Evolutionary conservation across 2,329 filamentous ascomycete genomes (phyloP).

Genomic region (Emergomyces africanus): DNA sequence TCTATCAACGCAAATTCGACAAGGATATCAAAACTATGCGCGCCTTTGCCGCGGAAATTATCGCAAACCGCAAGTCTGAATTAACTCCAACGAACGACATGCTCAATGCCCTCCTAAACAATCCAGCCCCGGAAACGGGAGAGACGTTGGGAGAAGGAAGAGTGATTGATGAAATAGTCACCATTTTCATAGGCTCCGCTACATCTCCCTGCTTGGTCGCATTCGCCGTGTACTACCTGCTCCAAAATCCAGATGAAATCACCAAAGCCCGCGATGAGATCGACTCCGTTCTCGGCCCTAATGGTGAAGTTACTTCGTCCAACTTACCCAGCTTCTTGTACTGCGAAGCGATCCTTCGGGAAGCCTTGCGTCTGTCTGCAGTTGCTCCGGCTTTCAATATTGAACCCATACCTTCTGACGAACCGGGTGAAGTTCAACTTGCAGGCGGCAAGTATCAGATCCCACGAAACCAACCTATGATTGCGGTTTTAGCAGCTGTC

Average conservation of each 20-base stretch:
- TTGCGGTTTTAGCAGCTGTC: conserved; percentile 41
- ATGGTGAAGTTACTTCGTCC: conserved; percentile 41
- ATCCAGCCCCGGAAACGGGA: conserved; percentile 49
- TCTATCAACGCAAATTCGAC: conserved; percentile 43
- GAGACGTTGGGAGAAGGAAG: conserved; percentile 44
- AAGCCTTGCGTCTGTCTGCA: conserved; percentile 51
- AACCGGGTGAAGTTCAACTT: conserved; percentile 32
- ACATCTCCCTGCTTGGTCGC: conserved; percentile 56
- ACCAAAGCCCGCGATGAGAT: conserved; percentile 54
- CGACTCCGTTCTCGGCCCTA: conserved; percentile 49
- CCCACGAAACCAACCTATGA: conserved; percentile 39
- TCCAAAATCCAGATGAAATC: conserved; percentile 49
- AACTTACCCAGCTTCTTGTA: conserved; percentile 55
- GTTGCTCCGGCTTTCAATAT: conserved; percentile 48
- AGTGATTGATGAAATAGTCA: conserved; percentile 55
- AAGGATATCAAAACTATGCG: conserved; percentile 43
- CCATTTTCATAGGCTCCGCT: conserved; percentile 54
- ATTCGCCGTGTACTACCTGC: conserved; percentile 52
- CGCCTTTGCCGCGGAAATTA: conserved; percentile 42
- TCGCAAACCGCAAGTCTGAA: conserved; percentile 42
- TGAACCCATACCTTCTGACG: conserved; percentile 37
- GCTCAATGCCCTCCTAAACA: conserved; percentile 46
- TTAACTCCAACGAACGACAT: conserved; percentile 47
- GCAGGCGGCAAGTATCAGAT: conserved; percentile 52
- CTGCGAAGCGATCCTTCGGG: conserved; percentile 51